phyloP scores from a whole-genome alignment of 176 grass and related monocot species.

The Eremochloa ophiuroides region DNA sequence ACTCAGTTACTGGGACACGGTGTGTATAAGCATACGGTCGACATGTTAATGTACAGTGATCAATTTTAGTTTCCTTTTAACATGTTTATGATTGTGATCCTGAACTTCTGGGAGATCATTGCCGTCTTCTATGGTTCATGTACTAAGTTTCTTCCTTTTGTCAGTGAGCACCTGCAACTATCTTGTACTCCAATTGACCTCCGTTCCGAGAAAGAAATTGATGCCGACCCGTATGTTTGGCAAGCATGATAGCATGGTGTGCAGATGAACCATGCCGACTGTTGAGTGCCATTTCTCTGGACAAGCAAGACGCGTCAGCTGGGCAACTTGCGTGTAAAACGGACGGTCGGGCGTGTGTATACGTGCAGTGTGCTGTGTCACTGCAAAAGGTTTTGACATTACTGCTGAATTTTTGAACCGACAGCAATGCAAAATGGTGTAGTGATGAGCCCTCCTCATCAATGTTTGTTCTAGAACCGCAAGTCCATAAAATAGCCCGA shows the following conservation, averaged over 20 bases:
- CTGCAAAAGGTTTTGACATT: no score
- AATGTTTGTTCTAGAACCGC: no score
- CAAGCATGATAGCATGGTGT: background rate
- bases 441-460: no score
- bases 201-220: no score
- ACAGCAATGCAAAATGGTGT: no score
- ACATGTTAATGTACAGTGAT: slow-evolving; percentile 20
- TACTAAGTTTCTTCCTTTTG: background rate
- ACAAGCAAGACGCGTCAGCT: background rate
- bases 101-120: background rate
- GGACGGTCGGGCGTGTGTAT: no score
- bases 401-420: no score
- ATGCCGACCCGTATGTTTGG: background rate
- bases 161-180: background rate
- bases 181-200: no score
- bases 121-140: no score
- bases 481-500: no score
- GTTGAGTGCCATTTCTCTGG: background rate
- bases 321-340: background rate
- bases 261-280: no score
- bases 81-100: background rate
- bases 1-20: background rate
- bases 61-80: background rate
- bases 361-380: no score
- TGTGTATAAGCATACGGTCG: background rate